Evolutionary conservation across 139 green algal genomes (phyloP).

Genomic region (Chlorella sp.): DNA sequence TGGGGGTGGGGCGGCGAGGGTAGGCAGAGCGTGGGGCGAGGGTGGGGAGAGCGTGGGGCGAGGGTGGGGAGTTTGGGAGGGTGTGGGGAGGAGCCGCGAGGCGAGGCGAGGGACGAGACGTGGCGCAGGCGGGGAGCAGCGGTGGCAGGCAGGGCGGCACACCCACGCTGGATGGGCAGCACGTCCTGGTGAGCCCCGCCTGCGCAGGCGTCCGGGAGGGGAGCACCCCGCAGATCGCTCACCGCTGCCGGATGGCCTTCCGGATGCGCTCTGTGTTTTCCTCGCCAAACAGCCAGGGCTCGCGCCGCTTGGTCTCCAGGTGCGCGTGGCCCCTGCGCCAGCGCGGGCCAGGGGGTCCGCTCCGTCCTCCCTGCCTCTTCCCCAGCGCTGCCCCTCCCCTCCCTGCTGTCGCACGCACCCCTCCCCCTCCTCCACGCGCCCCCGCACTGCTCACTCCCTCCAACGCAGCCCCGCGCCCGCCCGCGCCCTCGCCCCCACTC

Average conservation of each 20-base stretch:
- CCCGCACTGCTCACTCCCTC: too few relatives aligned
- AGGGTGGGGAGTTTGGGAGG: too few relatives aligned
- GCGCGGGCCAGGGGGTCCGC: too few relatives aligned
- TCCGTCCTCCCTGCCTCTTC: too few relatives aligned
- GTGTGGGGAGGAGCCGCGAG: not conserved
- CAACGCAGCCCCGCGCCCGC: too few relatives aligned
- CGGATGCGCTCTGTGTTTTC: constrained; percentile 78
- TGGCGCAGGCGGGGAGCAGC: not conserved
- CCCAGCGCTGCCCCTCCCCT: too few relatives aligned
- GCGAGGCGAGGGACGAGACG: not conserved
- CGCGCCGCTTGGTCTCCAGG: constrained; percentile 93
- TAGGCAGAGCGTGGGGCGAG: not conserved
- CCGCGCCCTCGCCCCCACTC: not conserved
- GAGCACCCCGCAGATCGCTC: not conserved
- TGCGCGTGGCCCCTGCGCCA: constrained; percentile 89
- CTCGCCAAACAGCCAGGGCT: constrained; percentile 98
- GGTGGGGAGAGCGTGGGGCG: not conserved
- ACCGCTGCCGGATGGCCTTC: constrained; percentile 78
- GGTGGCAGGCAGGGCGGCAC: not conserved
- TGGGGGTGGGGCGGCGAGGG: not conserved
- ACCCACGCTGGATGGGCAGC: not conserved
- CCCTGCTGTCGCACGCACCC: too few relatives aligned
- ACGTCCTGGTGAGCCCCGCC: not conserved
- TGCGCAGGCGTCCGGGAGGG: too few relatives aligned
- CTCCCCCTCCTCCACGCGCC: too few relatives aligned